Conservation (phyloP, 768 basidiomycete genomes). For the Boletus vermiculosoides region DNA sequence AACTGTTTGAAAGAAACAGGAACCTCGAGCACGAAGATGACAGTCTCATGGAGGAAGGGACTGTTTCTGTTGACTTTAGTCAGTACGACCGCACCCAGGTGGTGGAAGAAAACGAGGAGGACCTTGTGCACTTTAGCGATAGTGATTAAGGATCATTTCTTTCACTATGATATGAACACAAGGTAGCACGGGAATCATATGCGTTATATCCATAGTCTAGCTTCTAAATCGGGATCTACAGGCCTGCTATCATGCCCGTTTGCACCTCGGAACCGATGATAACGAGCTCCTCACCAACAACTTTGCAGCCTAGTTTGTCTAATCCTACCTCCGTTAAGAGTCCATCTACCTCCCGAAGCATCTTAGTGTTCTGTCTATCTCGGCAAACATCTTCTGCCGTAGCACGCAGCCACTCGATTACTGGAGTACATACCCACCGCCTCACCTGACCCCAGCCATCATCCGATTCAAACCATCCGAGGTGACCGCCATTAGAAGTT, state of each 20-base stretch:
- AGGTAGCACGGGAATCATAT: slow-evolving; percentile 8
- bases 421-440: slow-evolving; percentile 71
- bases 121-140: slow-evolving; percentile 74
- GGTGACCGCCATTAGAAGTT: slow-evolving; percentile 69
- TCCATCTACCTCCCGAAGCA: slow-evolving; percentile 53
- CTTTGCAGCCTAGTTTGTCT: slow-evolving; percentile 56
- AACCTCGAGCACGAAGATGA: slow-evolving; percentile 74
- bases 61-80: slow-evolving; percentile 82
- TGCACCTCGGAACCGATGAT: slow-evolving; percentile 54
- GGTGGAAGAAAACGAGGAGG: slow-evolving; percentile 56
- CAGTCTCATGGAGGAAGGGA: slow-evolving; percentile 77
- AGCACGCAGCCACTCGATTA: slow-evolving; percentile 68
- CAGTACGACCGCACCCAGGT: slow-evolving; percentile 75
- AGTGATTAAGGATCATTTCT: slow-evolving; percentile 59
- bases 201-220: slow-evolving; percentile 8
- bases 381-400: slow-evolving; percentile 51
- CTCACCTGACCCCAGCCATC: slow-evolving; percentile 31
- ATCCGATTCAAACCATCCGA: slow-evolving; percentile 77
- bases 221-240: slow-evolving; percentile 39
- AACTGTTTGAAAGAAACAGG: slow-evolving; percentile 84
- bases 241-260: slow-evolving; percentile 57
- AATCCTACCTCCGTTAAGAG: slow-evolving; percentile 59
- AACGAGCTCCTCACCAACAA: slow-evolving; percentile 50
- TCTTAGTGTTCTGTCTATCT: slow-evolving; percentile 30
- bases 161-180: neutral